Base-by-base conservation (phyloP, 352 stramenopile genomes). In the Phytopythium litorale region DNA sequence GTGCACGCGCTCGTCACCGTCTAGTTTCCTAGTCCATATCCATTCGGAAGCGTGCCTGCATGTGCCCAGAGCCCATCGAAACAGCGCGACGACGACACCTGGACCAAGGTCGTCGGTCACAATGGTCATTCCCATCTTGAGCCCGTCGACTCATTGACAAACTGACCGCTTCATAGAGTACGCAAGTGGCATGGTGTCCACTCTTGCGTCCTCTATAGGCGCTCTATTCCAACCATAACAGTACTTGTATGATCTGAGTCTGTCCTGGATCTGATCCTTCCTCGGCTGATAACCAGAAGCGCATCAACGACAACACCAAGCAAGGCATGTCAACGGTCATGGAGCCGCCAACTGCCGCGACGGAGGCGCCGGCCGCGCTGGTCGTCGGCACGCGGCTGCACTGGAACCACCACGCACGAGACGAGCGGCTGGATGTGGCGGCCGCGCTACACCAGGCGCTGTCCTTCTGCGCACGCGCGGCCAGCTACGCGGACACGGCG, bases 341-440 rank as follows among this genome's bases (percentile, higher is more conserved):
- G 33, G 33, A 16, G 37, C 8, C 4, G 42, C 4, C 35, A 40
- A 43, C 35, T 9, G 11, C 2, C 13, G 6, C 28, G 28, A 16
- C 25, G 5, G 48, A 33, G 13, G 38, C 42, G 18, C 42, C 42
- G 15, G 16, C 51, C 43, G 63, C 56, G 54, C 64, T 65, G 5
- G 75, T 91, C 16, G 79, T 91, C 16, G 80, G 67, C 28, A 86
- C 80, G 48, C 74, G 84, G 4, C 60, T 91, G 25, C 84, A 93
- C 62, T 93, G 84, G 84, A 75, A 75, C 60, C 89, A 76, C 65
- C 84, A 91, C 63, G 67, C 65, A 37, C 79, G 75, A 40, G 53
- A 71, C 53, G 54, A 73, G 18, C 56, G 60, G 19, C 72, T 93
- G 50, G 68, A 88, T 16, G 64, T 78, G 7, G 71, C 72, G 4